A percentile compares a stretch with the other conserved stretches of the same genome.
Evolutionary conservation across 2,329 filamentous ascomycete genomes (phyloP).

Genomic region (Sordariomycetes sp.): DNA sequence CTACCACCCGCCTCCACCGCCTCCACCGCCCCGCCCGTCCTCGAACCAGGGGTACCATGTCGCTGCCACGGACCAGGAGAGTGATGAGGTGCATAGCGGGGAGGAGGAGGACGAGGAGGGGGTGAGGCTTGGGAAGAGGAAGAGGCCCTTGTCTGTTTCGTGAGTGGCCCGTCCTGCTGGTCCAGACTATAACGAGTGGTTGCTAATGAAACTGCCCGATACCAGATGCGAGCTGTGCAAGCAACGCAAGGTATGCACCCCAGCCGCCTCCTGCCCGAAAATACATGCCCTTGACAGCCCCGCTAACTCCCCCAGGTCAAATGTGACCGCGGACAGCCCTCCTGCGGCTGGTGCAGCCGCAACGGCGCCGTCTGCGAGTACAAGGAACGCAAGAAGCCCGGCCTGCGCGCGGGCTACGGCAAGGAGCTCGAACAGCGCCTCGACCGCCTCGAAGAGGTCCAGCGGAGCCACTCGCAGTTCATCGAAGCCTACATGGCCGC

Average conservation of each 20-base stretch:
- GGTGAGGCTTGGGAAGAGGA: slow-evolving; percentile 38
- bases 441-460: slow-evolving; percentile 53
- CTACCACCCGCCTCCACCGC: not conserved
- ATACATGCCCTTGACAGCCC: not conserved
- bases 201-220: slow-evolving; percentile 3
- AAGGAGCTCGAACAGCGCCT: slow-evolving; percentile 61
- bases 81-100: slow-evolving; percentile 33
- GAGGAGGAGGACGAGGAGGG: slow-evolving; percentile 29
- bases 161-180: slow-evolving; percentile 19
- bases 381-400: slow-evolving; percentile 56
- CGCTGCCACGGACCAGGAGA: slow-evolving; percentile 22
- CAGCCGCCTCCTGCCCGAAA: not conserved
- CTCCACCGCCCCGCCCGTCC: not conserved
- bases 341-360: slow-evolving; percentile 54
- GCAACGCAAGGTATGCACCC: slow-evolving; percentile 55
- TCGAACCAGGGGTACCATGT: not conserved
- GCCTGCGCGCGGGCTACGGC: slow-evolving; percentile 54
- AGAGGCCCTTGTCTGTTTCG: slow-evolving; percentile 48
- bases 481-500: slow-evolving; percentile 40
- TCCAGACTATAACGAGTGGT: not conserved
- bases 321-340: slow-evolving; percentile 64
- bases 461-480: slow-evolving; percentile 53
- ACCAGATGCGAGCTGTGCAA: slow-evolving; percentile 65
- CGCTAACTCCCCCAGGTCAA: slow-evolving; percentile 37
- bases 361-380: slow-evolving; percentile 53